phyloP scores from a whole-genome alignment of 1,284 basidiomycete genomes.

The Microbotryum lychnidis-dioicae region DNA sequence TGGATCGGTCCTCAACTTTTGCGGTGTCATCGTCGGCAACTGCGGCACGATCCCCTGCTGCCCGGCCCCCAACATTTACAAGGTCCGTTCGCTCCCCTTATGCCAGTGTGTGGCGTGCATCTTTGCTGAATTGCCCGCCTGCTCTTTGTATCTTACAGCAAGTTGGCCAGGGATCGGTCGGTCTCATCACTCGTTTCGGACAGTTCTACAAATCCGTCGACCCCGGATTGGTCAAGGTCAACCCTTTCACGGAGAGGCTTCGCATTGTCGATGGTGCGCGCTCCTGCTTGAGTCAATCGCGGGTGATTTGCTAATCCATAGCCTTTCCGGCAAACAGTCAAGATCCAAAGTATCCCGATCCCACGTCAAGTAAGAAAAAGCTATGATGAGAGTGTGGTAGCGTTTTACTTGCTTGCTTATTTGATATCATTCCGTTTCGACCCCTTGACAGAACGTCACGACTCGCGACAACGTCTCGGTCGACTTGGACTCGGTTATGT shows the following conservation, averaged over 20 bases:
- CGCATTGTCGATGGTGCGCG: constrained; percentile 54
- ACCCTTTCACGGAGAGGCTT: constrained; percentile 81
- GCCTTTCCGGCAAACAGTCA: constrained; percentile 48
- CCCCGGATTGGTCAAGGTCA: constrained; percentile 59
- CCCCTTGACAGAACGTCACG: constrained; percentile 39
- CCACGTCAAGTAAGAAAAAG: constrained; percentile 58
- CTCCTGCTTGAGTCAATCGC: no score
- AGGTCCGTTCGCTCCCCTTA: neutral
- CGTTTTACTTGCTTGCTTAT: constrained; percentile 41
- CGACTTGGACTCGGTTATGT: constrained; percentile 78
- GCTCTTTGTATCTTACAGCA: constrained; percentile 46
- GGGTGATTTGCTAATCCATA: no score
- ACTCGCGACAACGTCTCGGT: constrained; percentile 76
- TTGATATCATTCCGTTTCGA: neutral
- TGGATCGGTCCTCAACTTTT: constrained; percentile 63
- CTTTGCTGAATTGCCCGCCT: constrained; percentile 45
- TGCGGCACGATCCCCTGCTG: constrained; percentile 63
- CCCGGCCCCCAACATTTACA: constrained; percentile 55
- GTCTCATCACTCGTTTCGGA: constrained; percentile 56
- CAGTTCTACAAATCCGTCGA: constrained; percentile 65
- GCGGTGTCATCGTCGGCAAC: constrained; percentile 41
- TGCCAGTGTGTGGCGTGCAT: no score
- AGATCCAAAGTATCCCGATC: constrained; percentile 82
- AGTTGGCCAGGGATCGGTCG: constrained; percentile 61
- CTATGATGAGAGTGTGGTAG: constrained; percentile 35